These are phyloP conservation scores for Alternaria sp. DNA, from an alignment of 2,329 filamentous ascomycete genomes.

Conservation along the genomic window DNA sequence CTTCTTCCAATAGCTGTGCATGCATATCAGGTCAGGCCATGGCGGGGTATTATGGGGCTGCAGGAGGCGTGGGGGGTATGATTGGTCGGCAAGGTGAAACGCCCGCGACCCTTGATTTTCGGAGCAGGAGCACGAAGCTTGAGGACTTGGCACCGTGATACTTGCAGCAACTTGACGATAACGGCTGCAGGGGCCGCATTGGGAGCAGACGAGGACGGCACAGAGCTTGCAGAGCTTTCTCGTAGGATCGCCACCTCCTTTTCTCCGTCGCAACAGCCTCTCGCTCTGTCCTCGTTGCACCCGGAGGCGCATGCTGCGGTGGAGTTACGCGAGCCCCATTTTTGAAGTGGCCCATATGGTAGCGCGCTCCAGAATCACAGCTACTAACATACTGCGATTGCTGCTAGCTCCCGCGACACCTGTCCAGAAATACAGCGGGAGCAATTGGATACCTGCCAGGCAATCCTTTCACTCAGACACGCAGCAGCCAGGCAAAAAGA, in stretches of 20 bases:
- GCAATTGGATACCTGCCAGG: slow-evolving; percentile 4
- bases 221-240: not conserved
- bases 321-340: slow-evolving; percentile 27
- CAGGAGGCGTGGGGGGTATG: slow-evolving; percentile 12
- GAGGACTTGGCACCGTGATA: slow-evolving; percentile 26
- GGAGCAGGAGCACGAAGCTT: slow-evolving; percentile 20
- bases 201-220: not conserved
- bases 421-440: slow-evolving; percentile 26
- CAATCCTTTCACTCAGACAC: not conserved
- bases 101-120: slow-evolving; percentile 16
- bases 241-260: slow-evolving; percentile 22
- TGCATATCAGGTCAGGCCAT: slow-evolving; percentile 15
- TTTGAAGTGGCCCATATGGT: slow-evolving; percentile 15
- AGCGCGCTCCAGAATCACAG: slow-evolving; percentile 30
- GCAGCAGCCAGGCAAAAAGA: not conserved
- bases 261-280: not conserved
- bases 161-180: slow-evolving; percentile 55
- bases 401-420: slow-evolving; percentile 33
- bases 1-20: not conserved
- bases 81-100: slow-evolving; percentile 24
- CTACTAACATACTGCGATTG: slow-evolving; percentile 11
- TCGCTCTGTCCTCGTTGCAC: not conserved
- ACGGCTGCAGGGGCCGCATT: not conserved
- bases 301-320: slow-evolving; percentile 2
- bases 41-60: slow-evolving; percentile 28